phyloP scores from a whole-genome alignment of 345 rosid genomes.

The Eucalyptus viminalis region DNA sequence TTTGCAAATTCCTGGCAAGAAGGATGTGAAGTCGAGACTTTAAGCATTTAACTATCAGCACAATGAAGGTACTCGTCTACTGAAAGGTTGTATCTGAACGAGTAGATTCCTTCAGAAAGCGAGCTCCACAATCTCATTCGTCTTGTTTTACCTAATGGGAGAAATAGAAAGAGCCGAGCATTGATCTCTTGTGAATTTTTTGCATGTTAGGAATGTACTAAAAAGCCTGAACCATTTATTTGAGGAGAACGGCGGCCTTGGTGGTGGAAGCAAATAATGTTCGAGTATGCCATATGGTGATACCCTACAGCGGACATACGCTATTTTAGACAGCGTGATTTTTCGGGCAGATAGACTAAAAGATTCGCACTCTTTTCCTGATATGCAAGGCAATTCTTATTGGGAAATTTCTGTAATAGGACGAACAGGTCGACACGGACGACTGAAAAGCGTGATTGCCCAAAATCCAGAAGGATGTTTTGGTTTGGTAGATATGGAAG shows the following conservation, averaged over 20 bases:
- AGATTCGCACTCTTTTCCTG: not conserved
- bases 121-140: not conserved
- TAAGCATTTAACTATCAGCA: not conserved
- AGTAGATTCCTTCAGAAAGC: not conserved
- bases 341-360: not conserved
- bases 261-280: not conserved
- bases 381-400: not conserved
- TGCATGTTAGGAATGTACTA: not conserved
- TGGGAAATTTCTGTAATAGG: not conserved
- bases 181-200: not conserved
- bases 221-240: not conserved
- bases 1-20: slow-evolving; percentile 32
- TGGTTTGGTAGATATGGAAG: not conserved
- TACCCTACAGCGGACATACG: not conserved
- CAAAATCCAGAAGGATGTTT: not conserved
- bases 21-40: slow-evolving; percentile 25
- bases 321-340: not conserved
- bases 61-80: not conserved
- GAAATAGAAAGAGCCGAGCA: not conserved
- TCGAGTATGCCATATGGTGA: not conserved
- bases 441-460: not conserved
- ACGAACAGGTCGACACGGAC: not conserved
- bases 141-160: not conserved
- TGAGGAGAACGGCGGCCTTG: not conserved
- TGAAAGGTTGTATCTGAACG: not conserved